Evolutionary conservation across 352 stramenopile species (phyloP).

Genomic region (Phytophthora sansomeana): DNA sequence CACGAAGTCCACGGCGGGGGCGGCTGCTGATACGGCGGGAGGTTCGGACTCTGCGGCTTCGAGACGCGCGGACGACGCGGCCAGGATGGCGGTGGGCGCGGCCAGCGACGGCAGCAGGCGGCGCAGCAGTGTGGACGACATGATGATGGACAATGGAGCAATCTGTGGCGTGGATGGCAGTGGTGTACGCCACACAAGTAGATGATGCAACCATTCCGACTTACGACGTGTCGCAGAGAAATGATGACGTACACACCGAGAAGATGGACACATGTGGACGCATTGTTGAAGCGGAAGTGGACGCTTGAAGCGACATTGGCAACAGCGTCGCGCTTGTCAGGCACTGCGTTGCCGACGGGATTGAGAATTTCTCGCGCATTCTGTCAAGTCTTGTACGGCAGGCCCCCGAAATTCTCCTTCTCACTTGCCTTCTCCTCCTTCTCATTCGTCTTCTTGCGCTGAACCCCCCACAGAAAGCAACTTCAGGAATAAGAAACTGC

Average conservation of each 20-base stretch:
- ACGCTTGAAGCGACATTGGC: not conserved
- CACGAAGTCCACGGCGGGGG: conserved; percentile 67
- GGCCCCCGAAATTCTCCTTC: not conserved
- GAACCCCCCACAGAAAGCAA: not conserved
- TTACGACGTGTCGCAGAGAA: not conserved
- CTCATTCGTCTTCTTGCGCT: conserved; percentile 19
- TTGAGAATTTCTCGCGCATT: too few relatives aligned
- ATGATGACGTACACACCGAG: not conserved
- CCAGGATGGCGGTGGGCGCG: conserved; percentile 31
- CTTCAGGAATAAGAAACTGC: not conserved
- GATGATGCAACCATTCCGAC: conserved; percentile 18
- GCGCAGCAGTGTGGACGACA: conserved; percentile 22
- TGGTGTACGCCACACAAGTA: not conserved
- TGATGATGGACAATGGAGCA: not conserved
- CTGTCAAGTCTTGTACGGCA: too few relatives aligned
- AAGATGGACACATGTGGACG: not conserved
- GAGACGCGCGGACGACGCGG: conserved; percentile 32
- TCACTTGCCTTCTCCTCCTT: not conserved
- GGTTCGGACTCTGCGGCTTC: conserved; percentile 24
- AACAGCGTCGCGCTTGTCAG: conserved; percentile 32
- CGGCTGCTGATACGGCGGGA: not conserved
- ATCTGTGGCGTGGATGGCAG: not conserved
- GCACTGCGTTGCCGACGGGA: too few relatives aligned
- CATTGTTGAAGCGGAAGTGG: not conserved
- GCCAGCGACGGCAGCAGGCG: conserved; percentile 39